These are phyloP conservation scores for Cercophora newfieldiana DNA, from an alignment of 495 filamentous ascomycete genomes.

Conservation along the genomic window DNA sequence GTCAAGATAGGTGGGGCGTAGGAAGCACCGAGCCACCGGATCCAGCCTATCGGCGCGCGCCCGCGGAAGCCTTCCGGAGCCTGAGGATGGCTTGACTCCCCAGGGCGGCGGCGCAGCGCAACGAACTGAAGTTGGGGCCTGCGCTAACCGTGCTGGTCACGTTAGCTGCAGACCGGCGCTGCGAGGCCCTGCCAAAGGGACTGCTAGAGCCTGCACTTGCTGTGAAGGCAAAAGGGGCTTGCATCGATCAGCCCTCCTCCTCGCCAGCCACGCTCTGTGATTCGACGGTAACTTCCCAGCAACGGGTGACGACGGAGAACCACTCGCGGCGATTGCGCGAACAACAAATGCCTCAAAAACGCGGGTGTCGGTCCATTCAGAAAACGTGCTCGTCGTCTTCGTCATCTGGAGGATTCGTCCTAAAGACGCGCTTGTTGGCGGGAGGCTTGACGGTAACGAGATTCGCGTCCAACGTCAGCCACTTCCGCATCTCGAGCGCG, in stretches of 20 bases:
- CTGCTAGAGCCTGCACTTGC: not conserved
- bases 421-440: not conserved
- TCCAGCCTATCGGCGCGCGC: conserved; percentile 18
- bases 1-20: too few species aligned
- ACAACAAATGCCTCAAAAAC: conserved; percentile 4
- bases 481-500: not conserved
- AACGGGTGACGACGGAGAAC: not conserved
- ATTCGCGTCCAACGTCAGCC: conserved; percentile 18
- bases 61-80: conserved; percentile 22
- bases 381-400: not conserved
- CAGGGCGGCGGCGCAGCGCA: not conserved
- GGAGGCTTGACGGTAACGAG: not conserved
- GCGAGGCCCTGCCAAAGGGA: conserved; percentile 4
- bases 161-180: not conserved
- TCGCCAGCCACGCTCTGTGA: not conserved
- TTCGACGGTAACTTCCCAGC: not conserved
- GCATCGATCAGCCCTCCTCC: conserved; percentile 3
- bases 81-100: not conserved
- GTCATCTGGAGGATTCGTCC: not conserved
- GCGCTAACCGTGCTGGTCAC: not conserved
- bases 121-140: not conserved
- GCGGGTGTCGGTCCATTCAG: conserved; percentile 2
- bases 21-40: conserved; percentile 3
- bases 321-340: not conserved
- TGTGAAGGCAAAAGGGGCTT: conserved; percentile 15